Conservation (phyloP, 176 grass and related monocot genomes). For the Zizania latifolia region DNA sequence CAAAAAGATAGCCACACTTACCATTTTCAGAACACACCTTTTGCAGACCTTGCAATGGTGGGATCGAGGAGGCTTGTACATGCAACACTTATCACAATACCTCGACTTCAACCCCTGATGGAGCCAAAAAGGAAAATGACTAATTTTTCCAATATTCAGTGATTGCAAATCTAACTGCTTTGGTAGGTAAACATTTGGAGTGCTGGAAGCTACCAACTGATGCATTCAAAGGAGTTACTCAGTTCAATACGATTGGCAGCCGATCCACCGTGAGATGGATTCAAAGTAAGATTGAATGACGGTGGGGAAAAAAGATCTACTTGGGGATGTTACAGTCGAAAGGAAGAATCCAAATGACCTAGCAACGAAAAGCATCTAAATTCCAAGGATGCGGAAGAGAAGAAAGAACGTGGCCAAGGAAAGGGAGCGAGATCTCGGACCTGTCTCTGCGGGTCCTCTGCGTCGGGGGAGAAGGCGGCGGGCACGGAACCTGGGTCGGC, state of each 20-base stretch:
- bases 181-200: neutral
- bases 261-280: neutral
- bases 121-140: conserved; percentile 20
- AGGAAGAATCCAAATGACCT: neutral
- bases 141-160: neutral
- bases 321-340: neutral
- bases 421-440: conserved; percentile 26
- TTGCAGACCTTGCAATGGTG: conserved; percentile 89
- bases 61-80: conserved; percentile 71
- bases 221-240: neutral
- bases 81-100: conserved; percentile 83
- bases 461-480: conserved; percentile 45
- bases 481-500: conserved; percentile 66
- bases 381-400: neutral
- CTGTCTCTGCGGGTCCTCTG: conserved; percentile 56
- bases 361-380: neutral
- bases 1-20: conserved; percentile 30
- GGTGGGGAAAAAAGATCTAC: neutral
- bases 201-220: neutral
- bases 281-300: neutral
- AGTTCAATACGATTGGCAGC: too few relatives aligned
- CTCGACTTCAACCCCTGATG: conserved; percentile 58
- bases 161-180: neutral
- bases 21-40: conserved; percentile 96
- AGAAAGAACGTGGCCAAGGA: neutral